These are phyloP conservation scores for Cymbidium sinense DNA, from an alignment of 106 monocot genomes.

Conservation along the genomic window DNA sequence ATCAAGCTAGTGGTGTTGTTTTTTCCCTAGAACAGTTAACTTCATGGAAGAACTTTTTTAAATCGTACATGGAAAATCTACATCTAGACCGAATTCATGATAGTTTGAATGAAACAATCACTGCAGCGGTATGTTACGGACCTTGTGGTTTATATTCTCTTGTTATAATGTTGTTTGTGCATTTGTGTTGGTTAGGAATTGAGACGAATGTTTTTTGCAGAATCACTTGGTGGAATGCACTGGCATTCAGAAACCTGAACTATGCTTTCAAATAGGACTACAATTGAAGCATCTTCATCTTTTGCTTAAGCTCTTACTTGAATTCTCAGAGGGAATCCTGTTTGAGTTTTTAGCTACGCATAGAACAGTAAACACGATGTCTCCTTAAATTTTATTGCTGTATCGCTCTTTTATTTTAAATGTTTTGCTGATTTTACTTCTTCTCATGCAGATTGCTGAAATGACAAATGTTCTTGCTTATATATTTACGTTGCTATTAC, in stretches of 20 bases:
- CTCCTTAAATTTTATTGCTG: neutral
- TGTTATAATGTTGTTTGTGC: no score
- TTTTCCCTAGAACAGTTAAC: conserved; percentile 28
- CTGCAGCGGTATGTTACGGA: conserved; percentile 34
- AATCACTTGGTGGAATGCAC: conserved; percentile 27
- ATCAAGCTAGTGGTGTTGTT: conserved; percentile 11
- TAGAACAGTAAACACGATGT: conserved; percentile 36
- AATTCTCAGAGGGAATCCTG: conserved; percentile 39
- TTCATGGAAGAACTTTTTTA: conserved; percentile 55
- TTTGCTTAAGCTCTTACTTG: conserved; percentile 36
- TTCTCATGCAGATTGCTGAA: conserved; percentile 54
- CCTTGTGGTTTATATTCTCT: neutral
- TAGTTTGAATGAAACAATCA: conserved; percentile 21
- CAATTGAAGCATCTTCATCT: conserved; percentile 28
- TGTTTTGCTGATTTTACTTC: conserved; percentile 4
- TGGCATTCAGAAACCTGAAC: conserved; percentile 25
- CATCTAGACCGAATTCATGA: conserved; percentile 43
- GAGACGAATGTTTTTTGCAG: conserved; percentile 24
- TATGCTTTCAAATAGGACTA: conserved; percentile 25
- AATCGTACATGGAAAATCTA: conserved; percentile 27
- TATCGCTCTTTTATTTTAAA: neutral
- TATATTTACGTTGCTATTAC: conserved; percentile 55
- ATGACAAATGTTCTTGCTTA: conserved; percentile 55
- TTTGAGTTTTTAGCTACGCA: conserved; percentile 70
- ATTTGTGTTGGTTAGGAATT: neutral